phyloP scores from a whole-genome alignment of 768 basidiomycete species.

The Tephrocybe sp. region DNA sequence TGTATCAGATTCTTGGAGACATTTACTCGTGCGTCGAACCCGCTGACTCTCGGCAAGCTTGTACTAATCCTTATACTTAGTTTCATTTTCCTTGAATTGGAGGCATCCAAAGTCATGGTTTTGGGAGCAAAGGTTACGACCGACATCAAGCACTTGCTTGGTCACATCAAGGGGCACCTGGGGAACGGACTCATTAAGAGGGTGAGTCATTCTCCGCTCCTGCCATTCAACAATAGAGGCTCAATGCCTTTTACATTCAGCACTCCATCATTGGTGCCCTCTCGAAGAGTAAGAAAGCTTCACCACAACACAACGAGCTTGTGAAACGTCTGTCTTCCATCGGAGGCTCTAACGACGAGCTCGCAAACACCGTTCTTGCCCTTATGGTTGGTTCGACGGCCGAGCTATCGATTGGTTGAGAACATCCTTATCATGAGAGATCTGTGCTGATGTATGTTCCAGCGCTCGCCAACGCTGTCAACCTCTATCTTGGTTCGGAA shows the following conservation, averaged over 20 bases:
- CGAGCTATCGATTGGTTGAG: conserved; percentile 69
- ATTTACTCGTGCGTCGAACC: conserved; percentile 69
- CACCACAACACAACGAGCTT: conserved; percentile 51
- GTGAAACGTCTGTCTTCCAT: conserved; percentile 57
- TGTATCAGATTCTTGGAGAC: conserved; percentile 64
- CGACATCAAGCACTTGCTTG: conserved; percentile 53
- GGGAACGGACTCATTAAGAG: conserved; percentile 39
- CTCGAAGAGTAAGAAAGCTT: conserved; percentile 40
- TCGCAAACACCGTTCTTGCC: conserved; percentile 71
- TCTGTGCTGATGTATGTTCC: conserved; percentile 2
- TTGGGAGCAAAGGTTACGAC: conserved; percentile 49
- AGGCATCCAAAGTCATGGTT: conserved; percentile 57
- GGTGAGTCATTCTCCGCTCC: conserved; percentile 30
- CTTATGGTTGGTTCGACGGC: conserved; percentile 66
- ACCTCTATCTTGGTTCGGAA: conserved; percentile 60
- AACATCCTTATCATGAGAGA: conserved; percentile 4
- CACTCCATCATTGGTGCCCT: conserved; percentile 44
- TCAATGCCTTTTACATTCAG: conserved; percentile 35
- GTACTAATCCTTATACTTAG: conserved; percentile 32
- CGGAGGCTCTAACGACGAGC: conserved; percentile 56
- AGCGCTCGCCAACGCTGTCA: conserved; percentile 68
- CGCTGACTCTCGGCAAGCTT: background rate
- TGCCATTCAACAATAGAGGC: background rate
- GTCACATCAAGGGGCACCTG: conserved; percentile 56
- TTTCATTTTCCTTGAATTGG: conserved; percentile 75